Conservation (phyloP, 495 filamentous ascomycete species). For the Usnea hakonensis region DNA sequence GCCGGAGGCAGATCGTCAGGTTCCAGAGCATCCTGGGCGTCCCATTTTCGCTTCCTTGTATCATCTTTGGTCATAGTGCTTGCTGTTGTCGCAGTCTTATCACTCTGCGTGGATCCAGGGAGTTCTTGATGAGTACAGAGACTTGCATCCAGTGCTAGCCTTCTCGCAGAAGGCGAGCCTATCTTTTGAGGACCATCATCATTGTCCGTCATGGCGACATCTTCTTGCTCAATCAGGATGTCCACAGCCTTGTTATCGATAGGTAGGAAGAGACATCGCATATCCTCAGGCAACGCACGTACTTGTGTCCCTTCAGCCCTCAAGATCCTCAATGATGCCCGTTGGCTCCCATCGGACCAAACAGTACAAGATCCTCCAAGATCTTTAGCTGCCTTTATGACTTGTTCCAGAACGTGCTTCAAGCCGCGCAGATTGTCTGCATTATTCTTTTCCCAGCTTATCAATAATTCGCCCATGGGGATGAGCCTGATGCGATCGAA, state of each 20-base stretch:
- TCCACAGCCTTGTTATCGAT: neutral
- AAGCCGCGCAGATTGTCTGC: neutral
- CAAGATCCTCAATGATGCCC: neutral
- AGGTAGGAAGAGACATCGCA: neutral
- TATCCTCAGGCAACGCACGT: neutral
- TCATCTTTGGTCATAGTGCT: neutral
- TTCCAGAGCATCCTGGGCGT: neutral
- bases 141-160: neutral
- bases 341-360: neutral
- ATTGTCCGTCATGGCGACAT: neutral
- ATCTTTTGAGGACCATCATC: neutral
- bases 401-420: neutral
- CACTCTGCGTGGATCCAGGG: neutral
- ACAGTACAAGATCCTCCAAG: neutral
- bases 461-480: neutral
- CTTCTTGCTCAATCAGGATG: neutral
- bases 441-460: conserved; percentile 4
- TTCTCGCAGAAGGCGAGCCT: neutral
- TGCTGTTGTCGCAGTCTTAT: neutral
- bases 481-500: neutral
- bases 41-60: neutral
- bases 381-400: conserved; percentile 4
- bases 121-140: neutral
- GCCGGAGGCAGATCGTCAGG: neutral
- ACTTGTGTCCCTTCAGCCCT: neutral